Percentiles rank a stretch among this genome's conserved stretches.
Conservation (phyloP, 2,329 filamentous ascomycete genomes). For the Paraphaeosphaeria sporulosa region DNA sequence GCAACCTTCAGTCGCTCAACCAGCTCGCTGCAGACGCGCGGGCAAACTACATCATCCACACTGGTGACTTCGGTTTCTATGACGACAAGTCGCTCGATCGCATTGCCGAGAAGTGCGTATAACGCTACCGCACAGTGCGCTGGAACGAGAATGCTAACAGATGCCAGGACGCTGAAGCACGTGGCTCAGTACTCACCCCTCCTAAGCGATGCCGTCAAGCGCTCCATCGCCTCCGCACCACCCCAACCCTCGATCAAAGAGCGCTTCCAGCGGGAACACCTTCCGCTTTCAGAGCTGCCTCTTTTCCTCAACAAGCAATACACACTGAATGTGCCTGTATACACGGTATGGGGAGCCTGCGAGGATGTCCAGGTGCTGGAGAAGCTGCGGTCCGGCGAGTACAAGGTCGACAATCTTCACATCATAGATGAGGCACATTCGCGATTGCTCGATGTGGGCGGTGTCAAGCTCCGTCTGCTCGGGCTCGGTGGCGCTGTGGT, state of each 20-base stretch:
- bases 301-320: slow-evolving; percentile 86
- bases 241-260: slow-evolving; percentile 78
- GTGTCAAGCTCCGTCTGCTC: slow-evolving; percentile 92
- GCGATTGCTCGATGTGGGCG: slow-evolving; percentile 90
- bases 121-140: background rate
- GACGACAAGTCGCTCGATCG: slow-evolving; percentile 94
- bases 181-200: slow-evolving; percentile 98
- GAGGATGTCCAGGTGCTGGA: slow-evolving; percentile 97
- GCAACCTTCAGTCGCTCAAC: slow-evolving; percentile 94
- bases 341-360: slow-evolving; percentile 98
- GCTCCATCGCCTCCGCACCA: slow-evolving; percentile 71
- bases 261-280: slow-evolving; percentile 79
- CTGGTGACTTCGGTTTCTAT: slow-evolving; percentile 98
- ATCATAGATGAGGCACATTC: slow-evolving; percentile 99
- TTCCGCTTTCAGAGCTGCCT: slow-evolving; percentile 91
- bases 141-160: slow-evolving; percentile 23
- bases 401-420: slow-evolving; percentile 96
- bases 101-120: slow-evolving; percentile 92
- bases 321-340: slow-evolving; percentile 94
- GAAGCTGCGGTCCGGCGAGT: slow-evolving; percentile 96
- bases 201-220: slow-evolving; percentile 78
- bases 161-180: slow-evolving; percentile 86
- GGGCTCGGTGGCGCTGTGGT: slow-evolving; percentile 95
- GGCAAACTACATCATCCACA: slow-evolving; percentile 98
- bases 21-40: slow-evolving; percentile 93